Evolutionary conservation across 331 rosid genomes (phyloP), one percentile per base, ranked within the genome.

Genomic region (Pyrus hybrid): DNA sequence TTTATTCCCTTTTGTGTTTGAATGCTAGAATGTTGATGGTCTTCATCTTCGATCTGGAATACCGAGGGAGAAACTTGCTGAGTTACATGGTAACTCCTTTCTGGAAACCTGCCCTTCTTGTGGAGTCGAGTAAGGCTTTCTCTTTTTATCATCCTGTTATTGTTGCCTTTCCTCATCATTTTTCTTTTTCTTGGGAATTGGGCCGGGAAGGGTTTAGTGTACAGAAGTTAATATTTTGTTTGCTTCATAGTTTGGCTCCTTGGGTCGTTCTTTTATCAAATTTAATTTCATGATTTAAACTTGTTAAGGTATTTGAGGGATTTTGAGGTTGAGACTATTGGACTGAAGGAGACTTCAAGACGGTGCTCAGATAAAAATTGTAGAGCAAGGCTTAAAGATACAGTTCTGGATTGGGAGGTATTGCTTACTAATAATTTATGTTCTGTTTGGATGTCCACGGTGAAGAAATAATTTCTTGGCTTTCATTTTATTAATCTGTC

Each of bases 321-420:
- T 84, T 94, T 94, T 80, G 99, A 94, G 85, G 93, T 94, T 61
- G 99, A 89, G 82, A 87, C 96, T 80, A 91, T 94, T 37, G 99
- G 97, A 76, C 81, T 94, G 84, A 94, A 91, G 86, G 97, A 94
- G 76, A 94, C 99, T 63, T 86, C 95, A 20, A 75, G 99, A 70
- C 88, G 93, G 70, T 94, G 99, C 80, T 83, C 92, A 35, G 87
- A 84, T 71, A 66, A 71, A 73, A 81, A 85, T 75, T 94, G 99
- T 79, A 93, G 96, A 23, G 79, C 83, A 65, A 88, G 76, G 83
- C 91, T 94, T 67, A 91, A 83, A 89, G 99, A 94, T 83, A 91
- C 97, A 8, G 99, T 94, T 83, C 99, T 94, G 69, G 99, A 94
- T 81, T 94, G 99, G 99, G 99, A 94, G 96, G 97, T 94, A 88